Evolutionary conservation across 306 rosid species (phyloP), one percentile per base, ranked within the genome.

Genomic region (Prunus dulcis): DNA sequence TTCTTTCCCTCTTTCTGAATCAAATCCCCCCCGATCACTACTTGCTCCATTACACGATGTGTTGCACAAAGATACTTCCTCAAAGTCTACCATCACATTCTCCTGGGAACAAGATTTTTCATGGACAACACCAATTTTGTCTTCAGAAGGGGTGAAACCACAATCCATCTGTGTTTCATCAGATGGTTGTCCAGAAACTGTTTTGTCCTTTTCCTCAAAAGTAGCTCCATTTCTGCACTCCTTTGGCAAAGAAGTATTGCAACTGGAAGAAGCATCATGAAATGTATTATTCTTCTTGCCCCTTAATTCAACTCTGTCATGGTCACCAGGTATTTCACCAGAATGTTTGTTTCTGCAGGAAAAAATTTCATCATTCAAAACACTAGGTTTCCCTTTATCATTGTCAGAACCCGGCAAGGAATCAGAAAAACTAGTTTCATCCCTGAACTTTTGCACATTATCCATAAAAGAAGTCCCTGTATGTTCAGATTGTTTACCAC

Each of bases 401-500:
- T 69, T 17, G 63, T 34, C 49, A 65, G 20, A 52, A 46, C 72
- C 67, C 9, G 79, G 72, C 34, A 63, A 27, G 62, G 64, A 32
- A 45, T 72, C 74, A 17, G 74, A 49, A 8, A 50, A 69, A 69
- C 61, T 23, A 46, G 69, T 60, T 73, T 46, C 58, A 46, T 27
- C 46, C 57, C 68, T 45, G 27, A 73, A 12, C 11, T 73, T 72
- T 38, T 56, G 76, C 19, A 22, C 55, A 10, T 73, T 58, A 23
- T 43, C 56, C 56, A 43, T 73, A 73, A 43, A 45, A 17, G 25
- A 64, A 18, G 49, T 32, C 69, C 75, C 68, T 73, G 56, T 18
- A 74, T 17, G 15, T 18, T 79, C 79, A 72, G 75, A 74, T 41
- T 76, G 72, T 71, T 77, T 75, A 72, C 52, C 83, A 38, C 71